Evolutionary conservation across 2,329 filamentous ascomycete genomes (phyloP).

Genomic region (Cordyceps cateniannulata): DNA sequence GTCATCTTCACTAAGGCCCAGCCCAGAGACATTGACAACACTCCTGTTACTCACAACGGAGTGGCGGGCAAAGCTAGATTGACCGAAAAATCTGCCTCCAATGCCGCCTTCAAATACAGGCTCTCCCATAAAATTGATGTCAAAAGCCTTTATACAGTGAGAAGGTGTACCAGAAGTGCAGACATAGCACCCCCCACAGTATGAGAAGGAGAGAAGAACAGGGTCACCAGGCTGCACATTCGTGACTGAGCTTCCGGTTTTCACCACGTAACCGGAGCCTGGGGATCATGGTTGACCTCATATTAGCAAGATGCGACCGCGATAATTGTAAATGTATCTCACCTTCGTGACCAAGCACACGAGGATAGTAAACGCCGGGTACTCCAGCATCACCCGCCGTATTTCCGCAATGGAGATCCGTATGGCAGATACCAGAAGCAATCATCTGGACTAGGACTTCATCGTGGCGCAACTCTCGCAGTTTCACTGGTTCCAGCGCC

Average conservation of each 20-base stretch:
- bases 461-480: conserved; percentile 28
- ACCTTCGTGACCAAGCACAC: conserved; percentile 49
- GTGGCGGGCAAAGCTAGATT: conserved; percentile 27
- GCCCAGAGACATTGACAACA: conserved; percentile 23
- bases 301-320: not conserved
- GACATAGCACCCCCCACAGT: conserved; percentile 35
- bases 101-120: conserved; percentile 16
- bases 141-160: conserved; percentile 42
- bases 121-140: conserved; percentile 38
- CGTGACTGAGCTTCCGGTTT: conserved; percentile 36
- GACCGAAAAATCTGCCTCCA: conserved; percentile 27
- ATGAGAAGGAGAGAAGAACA: conserved; percentile 40
- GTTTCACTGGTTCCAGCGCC: conserved; percentile 24
- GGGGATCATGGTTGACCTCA: not conserved
- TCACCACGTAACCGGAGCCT: conserved; percentile 39
- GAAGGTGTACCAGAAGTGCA: conserved; percentile 39
- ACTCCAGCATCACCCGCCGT: conserved; percentile 16
- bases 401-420: conserved; percentile 42
- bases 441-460: conserved; percentile 48
- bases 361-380: conserved; percentile 16
- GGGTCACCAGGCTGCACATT: conserved; percentile 46
- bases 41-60: conserved; percentile 25
- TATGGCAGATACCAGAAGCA: conserved; percentile 49
- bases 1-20: conserved; percentile 18
- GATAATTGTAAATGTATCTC: not conserved